Evolutionary conservation across 106 monocot species (phyloP).

Genomic region (Xerophyta viscosa): DNA sequence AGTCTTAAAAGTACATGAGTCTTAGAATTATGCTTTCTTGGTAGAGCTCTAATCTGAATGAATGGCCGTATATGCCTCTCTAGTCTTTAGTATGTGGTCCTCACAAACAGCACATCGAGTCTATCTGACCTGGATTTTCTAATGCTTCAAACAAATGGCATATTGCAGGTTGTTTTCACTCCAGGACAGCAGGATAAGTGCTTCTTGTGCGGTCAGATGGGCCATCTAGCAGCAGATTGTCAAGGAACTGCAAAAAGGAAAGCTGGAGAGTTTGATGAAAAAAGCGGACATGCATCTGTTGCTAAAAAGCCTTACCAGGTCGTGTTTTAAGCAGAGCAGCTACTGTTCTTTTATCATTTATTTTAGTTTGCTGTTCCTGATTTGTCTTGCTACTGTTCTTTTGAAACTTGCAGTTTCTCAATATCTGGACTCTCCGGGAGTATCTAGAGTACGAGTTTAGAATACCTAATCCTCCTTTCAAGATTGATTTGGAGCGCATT

Average conservation of each 20-base stretch:
- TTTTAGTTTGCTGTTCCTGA: too few species aligned
- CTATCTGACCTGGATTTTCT: too few species aligned
- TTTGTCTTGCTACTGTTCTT: background rate
- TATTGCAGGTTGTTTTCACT: slow-evolving; percentile 79
- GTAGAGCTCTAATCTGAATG: too few species aligned
- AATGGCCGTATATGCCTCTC: too few species aligned
- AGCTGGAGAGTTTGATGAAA: slow-evolving; percentile 87
- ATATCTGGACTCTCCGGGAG: slow-evolving; percentile 95
- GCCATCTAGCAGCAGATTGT: slow-evolving; percentile 93
- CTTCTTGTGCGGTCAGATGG: slow-evolving; percentile 93
- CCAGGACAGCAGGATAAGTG: slow-evolving; percentile 97
- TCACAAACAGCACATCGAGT: too few species aligned
- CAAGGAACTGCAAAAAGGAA: slow-evolving; percentile 94
- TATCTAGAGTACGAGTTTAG: slow-evolving; percentile 89
- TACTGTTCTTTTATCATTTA: too few species aligned
- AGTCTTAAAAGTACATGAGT: too few species aligned
- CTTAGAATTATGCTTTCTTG: too few species aligned
- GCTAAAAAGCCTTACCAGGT: slow-evolving; percentile 94
- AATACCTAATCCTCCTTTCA: slow-evolving; percentile 70
- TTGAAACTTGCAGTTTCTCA: slow-evolving; percentile 84
- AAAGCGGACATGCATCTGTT: slow-evolving; percentile 33
- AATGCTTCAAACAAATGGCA: too few species aligned
- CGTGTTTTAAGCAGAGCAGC: too few species aligned
- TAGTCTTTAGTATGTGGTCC: too few species aligned
- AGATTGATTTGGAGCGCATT: slow-evolving; percentile 86